These are phyloP conservation scores for Achlya hypogyna DNA, from an alignment of 352 stramenopile species.

Conservation along the genomic window DNA sequence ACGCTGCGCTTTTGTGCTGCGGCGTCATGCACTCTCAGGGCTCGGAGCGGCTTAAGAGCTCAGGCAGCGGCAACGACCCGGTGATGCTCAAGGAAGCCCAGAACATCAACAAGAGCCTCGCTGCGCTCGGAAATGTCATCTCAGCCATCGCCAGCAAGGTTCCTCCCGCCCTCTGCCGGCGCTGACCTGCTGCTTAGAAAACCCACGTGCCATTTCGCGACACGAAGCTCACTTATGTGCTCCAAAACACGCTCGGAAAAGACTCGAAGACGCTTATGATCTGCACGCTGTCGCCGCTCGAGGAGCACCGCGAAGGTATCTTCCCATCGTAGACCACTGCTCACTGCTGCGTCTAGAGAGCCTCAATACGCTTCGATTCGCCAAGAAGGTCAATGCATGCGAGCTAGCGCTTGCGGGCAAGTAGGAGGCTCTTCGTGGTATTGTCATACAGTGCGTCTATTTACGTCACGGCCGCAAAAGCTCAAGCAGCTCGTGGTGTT, in stretches of 20 bases:
- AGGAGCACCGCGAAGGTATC: slow-evolving; percentile 44
- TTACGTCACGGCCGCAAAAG: background rate
- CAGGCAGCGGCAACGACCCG: slow-evolving; percentile 58
- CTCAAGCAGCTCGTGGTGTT: background rate
- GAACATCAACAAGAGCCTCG: slow-evolving; percentile 82
- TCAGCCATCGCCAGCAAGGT: slow-evolving; percentile 75
- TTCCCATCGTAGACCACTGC: background rate
- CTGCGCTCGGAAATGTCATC: slow-evolving; percentile 75
- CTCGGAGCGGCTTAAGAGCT: slow-evolving; percentile 77
- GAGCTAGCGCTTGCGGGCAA: slow-evolving; percentile 46
- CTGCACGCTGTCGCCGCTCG: slow-evolving; percentile 76
- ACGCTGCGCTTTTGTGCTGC: slow-evolving; percentile 12
- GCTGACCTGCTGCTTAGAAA: slow-evolving; percentile 16
- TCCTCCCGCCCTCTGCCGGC: background rate
- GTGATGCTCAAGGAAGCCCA: slow-evolving; percentile 72
- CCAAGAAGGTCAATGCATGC: slow-evolving; percentile 83
- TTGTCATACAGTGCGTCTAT: background rate
- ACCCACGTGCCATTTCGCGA: slow-evolving; percentile 80
- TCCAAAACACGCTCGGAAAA: slow-evolving; percentile 73
- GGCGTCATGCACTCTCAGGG: slow-evolving; percentile 29
- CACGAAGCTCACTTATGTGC: slow-evolving; percentile 81
- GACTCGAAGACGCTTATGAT: slow-evolving; percentile 89
- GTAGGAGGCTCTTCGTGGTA: background rate
- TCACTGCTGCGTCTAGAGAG: slow-evolving; percentile 32
- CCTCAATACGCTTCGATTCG: slow-evolving; percentile 80